These are phyloP conservation scores for Diaporthe sp. DNA, from an alignment of 2,329 filamentous ascomycete genomes.

Conservation along the genomic window DNA sequence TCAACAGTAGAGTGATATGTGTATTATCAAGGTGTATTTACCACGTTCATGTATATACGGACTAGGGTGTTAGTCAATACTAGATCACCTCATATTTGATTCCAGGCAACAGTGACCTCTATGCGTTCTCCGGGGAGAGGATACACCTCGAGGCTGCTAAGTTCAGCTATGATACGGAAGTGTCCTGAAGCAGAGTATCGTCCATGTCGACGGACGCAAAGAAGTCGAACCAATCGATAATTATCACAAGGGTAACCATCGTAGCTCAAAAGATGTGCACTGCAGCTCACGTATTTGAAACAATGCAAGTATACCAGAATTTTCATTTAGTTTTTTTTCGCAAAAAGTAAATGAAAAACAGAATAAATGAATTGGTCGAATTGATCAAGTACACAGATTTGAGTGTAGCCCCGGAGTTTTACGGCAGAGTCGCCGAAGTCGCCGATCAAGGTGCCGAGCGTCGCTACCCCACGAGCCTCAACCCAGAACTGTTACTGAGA, in stretches of 20 bases:
- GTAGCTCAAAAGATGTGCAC: too few species aligned
- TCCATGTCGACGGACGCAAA: not conserved
- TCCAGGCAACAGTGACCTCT: too few species aligned
- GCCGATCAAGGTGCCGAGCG: not conserved
- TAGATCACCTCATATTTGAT: too few species aligned
- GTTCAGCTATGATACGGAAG: not conserved
- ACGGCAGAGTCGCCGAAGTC: not conserved
- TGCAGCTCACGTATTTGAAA: too few species aligned
- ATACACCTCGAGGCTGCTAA: not conserved
- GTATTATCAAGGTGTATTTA: not conserved
- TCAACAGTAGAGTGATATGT: not conserved
- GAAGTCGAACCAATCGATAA: not conserved
- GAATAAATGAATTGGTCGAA: not conserved
- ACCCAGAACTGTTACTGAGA: not conserved
- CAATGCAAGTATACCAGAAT: too few species aligned
- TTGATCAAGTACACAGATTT: not conserved
- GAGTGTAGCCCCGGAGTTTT: not conserved
- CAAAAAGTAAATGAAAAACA: too few species aligned
- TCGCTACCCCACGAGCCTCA: not conserved
- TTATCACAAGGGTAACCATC: not conserved
- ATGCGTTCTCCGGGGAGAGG: too few species aligned
- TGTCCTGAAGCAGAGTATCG: not conserved
- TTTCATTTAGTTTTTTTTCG: too few species aligned
- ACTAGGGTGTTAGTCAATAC: too few species aligned
- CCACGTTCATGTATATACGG: too few species aligned